Evolutionary conservation across 768 basidiomycete genomes (phyloP).

Genomic region (Phaeotremella fagi): DNA sequence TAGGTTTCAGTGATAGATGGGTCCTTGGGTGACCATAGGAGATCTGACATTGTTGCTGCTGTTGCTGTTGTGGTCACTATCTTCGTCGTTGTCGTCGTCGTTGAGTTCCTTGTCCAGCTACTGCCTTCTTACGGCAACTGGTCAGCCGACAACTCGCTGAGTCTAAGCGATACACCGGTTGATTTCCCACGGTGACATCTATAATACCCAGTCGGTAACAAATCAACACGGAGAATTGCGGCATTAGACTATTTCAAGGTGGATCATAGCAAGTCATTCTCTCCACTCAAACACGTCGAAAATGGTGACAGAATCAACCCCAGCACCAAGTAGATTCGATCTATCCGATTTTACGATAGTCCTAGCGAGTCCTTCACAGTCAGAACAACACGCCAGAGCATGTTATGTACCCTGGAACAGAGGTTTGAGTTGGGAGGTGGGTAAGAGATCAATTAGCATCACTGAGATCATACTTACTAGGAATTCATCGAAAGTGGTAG

Average conservation of each 20-base stretch:
- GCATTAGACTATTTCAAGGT: too few species aligned
- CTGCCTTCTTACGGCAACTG: too few species aligned
- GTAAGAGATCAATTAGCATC: neutral
- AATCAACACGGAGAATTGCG: neutral
- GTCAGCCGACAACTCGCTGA: neutral
- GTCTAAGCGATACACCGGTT: neutral
- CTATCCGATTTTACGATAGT: slow-evolving; percentile 22
- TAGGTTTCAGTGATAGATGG: slow-evolving; percentile 23
- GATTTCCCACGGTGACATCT: neutral
- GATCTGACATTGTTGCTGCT: slow-evolving; percentile 2
- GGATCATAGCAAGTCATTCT: too few species aligned
- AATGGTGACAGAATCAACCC: too few species aligned
- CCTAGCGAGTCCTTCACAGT: slow-evolving; percentile 14
- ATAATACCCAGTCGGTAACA: neutral
- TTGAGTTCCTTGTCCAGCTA: too few species aligned
- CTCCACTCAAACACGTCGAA: too few species aligned
- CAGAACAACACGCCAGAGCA: slow-evolving; percentile 14
- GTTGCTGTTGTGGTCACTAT: neutral
- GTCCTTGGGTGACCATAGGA: slow-evolving; percentile 27
- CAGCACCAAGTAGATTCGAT: neutral
- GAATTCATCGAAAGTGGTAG: neutral
- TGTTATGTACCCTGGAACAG: slow-evolving; percentile 17
- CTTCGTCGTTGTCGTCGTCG: neutral
- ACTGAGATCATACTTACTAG: neutral
- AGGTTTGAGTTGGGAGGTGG: slow-evolving; percentile 19